A percentile compares a stretch with the other conserved stretches of the same genome.
These are phyloP conservation scores for Colletotrichum magnum DNA, from an alignment of 2,329 filamentous ascomycete genomes.

Conservation along the genomic window DNA sequence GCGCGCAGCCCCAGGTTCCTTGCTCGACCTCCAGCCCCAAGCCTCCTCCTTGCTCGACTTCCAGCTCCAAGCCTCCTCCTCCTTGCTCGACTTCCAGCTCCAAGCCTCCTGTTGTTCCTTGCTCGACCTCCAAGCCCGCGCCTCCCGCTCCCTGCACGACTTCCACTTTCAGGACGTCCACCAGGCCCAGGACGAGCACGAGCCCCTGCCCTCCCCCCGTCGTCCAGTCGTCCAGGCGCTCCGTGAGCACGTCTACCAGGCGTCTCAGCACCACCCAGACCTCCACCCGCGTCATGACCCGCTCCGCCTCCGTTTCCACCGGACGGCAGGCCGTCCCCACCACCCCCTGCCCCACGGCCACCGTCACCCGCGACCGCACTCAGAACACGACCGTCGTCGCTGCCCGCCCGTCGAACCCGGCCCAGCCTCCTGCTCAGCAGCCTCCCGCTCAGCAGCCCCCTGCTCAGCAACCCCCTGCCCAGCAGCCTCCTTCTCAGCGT, in stretches of 20 bases:
- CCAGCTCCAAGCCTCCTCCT: constrained; percentile 3
- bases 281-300: background rate
- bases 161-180: background rate
- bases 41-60: constrained; percentile 5
- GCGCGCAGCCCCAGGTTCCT: background rate
- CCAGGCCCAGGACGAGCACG: background rate
- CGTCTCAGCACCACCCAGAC: constrained; percentile 28
- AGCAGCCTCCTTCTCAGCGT: background rate
- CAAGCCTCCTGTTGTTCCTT: background rate
- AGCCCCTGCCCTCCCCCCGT: constrained; percentile 10
- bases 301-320: constrained; percentile 7
- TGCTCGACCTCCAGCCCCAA: background rate
- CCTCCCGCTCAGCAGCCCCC: background rate
- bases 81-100: background rate
- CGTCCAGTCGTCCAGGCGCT: background rate
- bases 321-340: constrained; percentile 2
- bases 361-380: constrained; percentile 8
- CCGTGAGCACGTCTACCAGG: constrained; percentile 9
- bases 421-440: background rate
- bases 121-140: background rate
- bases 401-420: background rate
- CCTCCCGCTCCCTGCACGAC: background rate
- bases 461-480: background rate
- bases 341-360: constrained; percentile 8
- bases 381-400: constrained; percentile 12